Conservation (phyloP, 176 grass and related monocot genomes). For the Avena insularis region DNA sequence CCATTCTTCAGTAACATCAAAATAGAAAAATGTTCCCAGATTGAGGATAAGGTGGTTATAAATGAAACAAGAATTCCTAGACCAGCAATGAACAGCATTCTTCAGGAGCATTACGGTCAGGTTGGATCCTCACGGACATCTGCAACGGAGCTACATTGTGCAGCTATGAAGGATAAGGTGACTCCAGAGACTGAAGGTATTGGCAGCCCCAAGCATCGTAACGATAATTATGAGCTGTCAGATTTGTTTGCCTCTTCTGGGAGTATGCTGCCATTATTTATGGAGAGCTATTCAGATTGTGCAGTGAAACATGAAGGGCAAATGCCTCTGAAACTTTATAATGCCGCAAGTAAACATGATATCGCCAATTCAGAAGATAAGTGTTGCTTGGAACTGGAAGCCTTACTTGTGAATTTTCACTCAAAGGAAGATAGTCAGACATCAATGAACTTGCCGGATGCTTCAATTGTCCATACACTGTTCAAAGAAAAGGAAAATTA, state of each 20-base stretch:
- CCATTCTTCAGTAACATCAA: constrained; percentile 13
- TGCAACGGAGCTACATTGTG: constrained; percentile 11
- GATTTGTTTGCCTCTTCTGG: constrained; percentile 31
- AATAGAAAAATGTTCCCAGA: background rate
- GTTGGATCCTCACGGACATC: background rate
- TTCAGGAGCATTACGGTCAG: constrained; percentile 30
- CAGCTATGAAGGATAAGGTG: background rate
- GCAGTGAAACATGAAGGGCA: constrained; percentile 22
- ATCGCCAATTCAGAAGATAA: background rate
- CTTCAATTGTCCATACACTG: constrained; percentile 10
- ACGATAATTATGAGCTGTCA: background rate
- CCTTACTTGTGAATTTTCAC: background rate
- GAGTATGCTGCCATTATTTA: constrained; percentile 12
- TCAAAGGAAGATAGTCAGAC: background rate
- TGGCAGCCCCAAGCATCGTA: background rate
- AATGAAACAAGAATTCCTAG: constrained; percentile 25
- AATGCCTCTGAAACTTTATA: background rate
- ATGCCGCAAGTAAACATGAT: constrained; percentile 39
- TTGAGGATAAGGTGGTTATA: constrained; percentile 37
- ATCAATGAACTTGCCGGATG: background rate
- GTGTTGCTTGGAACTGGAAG: constrained; percentile 15
- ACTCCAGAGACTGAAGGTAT: background rate
- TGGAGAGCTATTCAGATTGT: constrained; percentile 18
- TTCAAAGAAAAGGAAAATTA: background rate
- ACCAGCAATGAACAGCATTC: background rate